Evolutionary conservation across 805 yeast species (phyloP).

Genomic region (Ogataea populi-albae): DNA sequence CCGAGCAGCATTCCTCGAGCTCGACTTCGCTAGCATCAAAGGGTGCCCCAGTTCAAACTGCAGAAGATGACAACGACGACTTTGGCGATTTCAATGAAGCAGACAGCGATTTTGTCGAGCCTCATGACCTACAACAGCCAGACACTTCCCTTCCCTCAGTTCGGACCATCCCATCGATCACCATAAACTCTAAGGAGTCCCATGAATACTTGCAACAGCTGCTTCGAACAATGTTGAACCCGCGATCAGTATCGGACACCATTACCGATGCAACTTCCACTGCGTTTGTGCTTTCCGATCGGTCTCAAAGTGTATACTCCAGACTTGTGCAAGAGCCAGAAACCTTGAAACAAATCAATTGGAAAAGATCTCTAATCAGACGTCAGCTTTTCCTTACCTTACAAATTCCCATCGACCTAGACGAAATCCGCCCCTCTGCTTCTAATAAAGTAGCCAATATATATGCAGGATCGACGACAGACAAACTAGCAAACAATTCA

Average conservation of each 20-base stretch:
- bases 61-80: slow-evolving; percentile 1
- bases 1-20: too few relatives aligned
- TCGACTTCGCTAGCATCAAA: too few relatives aligned
- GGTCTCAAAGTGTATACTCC: slow-evolving; percentile 24
- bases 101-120: slow-evolving; percentile 18
- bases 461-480: slow-evolving; percentile 2
- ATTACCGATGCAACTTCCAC: too few relatives aligned
- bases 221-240: neutral
- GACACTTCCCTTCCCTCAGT: too few relatives aligned
- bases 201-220: too few relatives aligned
- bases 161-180: too few relatives aligned
- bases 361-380: slow-evolving; percentile 67
- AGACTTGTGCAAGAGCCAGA: slow-evolving; percentile 36
- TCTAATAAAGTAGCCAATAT: too few relatives aligned
- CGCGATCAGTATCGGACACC: slow-evolving; percentile 15
- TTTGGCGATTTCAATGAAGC: slow-evolving; percentile 18
- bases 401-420: slow-evolving; percentile 72
- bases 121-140: too few relatives aligned
- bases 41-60: too few relatives aligned
- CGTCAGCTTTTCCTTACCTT: slow-evolving; percentile 59
- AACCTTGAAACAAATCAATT: slow-evolving; percentile 56
- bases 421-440: slow-evolving; percentile 44
- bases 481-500: slow-evolving; percentile 6
- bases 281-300: slow-evolving; percentile 20
- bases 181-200: too few relatives aligned